A percentile compares a stretch with the other conserved stretches of the same genome.
Evolutionary conservation across 163 green algal species (phyloP).

Genomic region (Chloromonas sp.): DNA sequence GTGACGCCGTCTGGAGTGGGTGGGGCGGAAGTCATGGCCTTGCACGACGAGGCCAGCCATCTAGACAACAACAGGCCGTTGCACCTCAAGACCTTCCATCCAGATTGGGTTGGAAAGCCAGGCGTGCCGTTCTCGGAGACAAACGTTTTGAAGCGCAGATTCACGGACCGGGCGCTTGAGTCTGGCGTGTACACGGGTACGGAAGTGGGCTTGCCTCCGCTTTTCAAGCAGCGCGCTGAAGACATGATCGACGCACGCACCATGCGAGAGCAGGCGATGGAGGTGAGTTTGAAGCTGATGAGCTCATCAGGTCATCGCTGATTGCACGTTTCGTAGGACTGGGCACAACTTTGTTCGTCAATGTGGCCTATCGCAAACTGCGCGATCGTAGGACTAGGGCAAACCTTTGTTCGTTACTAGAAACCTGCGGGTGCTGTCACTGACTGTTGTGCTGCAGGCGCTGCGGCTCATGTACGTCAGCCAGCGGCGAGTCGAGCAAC

Average conservation of each 20-base stretch:
- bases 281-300: not conserved
- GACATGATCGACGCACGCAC: conserved; percentile 11
- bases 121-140: conserved; percentile 1
- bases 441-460: no score
- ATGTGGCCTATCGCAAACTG: no score
- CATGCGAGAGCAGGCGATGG: conserved; percentile 7
- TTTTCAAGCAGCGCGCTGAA: not conserved
- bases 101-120: conserved; percentile 9
- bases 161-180: not conserved
- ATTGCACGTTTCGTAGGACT: no score
- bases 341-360: no score
- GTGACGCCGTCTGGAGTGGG: not conserved
- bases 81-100: conserved; percentile 7
- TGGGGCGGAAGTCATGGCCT: conserved; percentile 3
- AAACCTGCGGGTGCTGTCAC: no score
- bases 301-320: no score
- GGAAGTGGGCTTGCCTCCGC: not conserved
- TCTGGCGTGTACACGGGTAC: not conserved
- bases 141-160: not conserved
- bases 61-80: not conserved
- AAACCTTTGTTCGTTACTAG: no score
- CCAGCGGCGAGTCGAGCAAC: conserved; percentile 1
- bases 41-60: conserved; percentile 6
- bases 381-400: no score
- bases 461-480: conserved; percentile 5